Base-by-base conservation (phyloP, 805 yeast species). In the Saccharomyces paradoxus region DNA sequence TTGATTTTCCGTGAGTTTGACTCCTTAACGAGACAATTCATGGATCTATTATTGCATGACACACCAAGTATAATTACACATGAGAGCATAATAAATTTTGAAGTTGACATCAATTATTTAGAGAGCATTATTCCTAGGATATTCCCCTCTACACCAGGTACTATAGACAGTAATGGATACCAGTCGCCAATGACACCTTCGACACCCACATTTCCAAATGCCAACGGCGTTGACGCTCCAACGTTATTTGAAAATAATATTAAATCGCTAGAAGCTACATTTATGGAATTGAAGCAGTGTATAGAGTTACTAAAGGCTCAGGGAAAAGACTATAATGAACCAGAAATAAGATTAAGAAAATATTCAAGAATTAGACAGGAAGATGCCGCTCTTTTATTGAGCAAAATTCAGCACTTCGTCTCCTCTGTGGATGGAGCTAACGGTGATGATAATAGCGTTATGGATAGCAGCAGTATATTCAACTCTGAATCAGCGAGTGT, bases 1-100 rank as follows among this genome's bases (percentile, higher is more conserved):
- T 81, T 95, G n/a, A 79, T 91, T 56, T 83, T 89, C 60, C 81
- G 96, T 65, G 89, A 92, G 28, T 89, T 88, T 67, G 98, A 91
- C 72, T 83, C 87, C 59, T 79, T 94, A 56, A 83, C 95, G 0
- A 80, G 84, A 46, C 81, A 84, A 57, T 81, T 92, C 67, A 74
- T 87, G 57, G 77, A 78, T 48, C 74, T 83, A 8, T 74, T 91
- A 56, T 74, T 82, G 48, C 70, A 77, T 41, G 77, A 78, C 21
- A 80, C 83, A 1, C 78, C 77, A 1, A 67, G 74, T 2, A 67
- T 73, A 10, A 82, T 81, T 60, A 83, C 89, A 22, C 74, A 76
- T 24, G 84, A 73, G 55, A 67, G 72, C 55, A 86, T 92, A 0
- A 73, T 84, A 5, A 91, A 90, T 68, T 91, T 92, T 67, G 88